Base-by-base conservation (phyloP, 2,329 filamentous ascomycete genomes). In the Penicillium sp. region DNA sequence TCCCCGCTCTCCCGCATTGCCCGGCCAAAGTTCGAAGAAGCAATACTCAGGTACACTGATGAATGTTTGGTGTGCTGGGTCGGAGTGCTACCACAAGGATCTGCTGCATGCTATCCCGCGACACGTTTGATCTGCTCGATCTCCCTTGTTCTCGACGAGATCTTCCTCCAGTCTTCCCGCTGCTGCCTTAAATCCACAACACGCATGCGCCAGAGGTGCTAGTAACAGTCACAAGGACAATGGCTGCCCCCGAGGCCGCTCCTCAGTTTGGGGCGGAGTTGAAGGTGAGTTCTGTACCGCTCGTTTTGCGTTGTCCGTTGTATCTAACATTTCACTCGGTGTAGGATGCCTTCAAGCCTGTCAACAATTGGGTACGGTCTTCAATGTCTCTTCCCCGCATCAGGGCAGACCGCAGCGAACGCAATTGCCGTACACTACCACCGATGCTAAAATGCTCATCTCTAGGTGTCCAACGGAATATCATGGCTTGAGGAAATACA, bases 401-500 rank as follows among this genome's bases (percentile, higher is more conserved):
- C 51, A 38, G 50, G 38, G 62, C 62, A 48, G 35, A 13, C 30
- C 31, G 38, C 49, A 46, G 38, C 57, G 31, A 59, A 46, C 29
- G 44, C 49, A 21, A 53, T 59, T 38, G 26, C 41, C 47, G 30
- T 53, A 19, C 47, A 47, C 31, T 29, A 31, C 46, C n/a, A 23
- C 44, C 45, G n/a, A 23, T 38, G 52, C 66, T 68, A 57, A 68
- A 55, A 41, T 8, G 23, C 17, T n/a, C 26, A 48, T 68, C 49
- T 59, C 55, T 71, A 88, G 85, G 91, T 96, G 61, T 85, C 88
- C 66, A 89, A 91, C 76, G 93, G 94, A 67, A 96, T 99, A 76
- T 84, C 87, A 68, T 99, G 94, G 94, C 88, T 99, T 63, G 94
- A 97, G 72, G 95, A 99, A 72, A 91, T 99, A 66, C 92, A 99